Evolutionary conservation across 345 rosid species (phyloP), one percentile per base, ranked within the genome.

Genomic region (Dovyalis caffra): DNA sequence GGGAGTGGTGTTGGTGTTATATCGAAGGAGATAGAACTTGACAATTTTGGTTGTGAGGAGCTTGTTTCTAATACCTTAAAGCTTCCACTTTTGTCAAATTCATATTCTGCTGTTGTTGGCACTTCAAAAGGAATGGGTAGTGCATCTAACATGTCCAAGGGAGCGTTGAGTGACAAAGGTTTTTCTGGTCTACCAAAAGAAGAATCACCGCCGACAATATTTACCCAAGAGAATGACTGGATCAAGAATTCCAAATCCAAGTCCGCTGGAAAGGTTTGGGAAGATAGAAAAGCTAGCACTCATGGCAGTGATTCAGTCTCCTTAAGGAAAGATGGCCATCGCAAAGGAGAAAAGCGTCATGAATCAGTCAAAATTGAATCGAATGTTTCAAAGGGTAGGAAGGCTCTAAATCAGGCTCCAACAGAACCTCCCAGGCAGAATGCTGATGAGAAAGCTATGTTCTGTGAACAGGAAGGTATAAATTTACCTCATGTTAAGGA

Each of bases 51-150:
- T 60, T 89, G 89, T 9, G 92, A 95, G 83, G 93, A 91, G 74
- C 89, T 90, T 78, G 88, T 93, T 78, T 83, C 89, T 12, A 79
- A 83, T 75, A 85, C 92, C 61, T 45, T 88, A 82, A 89, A 82
- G 87, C 92, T 89, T 79, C 97, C 98, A 58, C 81, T 88, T 49
- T 75, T 88, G 73, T 90, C 89, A 75, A 82, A 83, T 87, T 72
- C 88, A 37, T 79, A 82, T 72, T 82, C 85, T 56, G 64, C 74
- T 31, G 43, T 57, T 73, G 77, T 29, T 64, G 88, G 85, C 66
- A 71, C 57, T 49, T 72, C 79, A 71, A 85, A 79, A 79, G 68
- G 81, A 75, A 66, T 33, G 16, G 64, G 68, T 77, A 82, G 78
- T 78, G 56, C 77, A 78, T 77, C 74, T 66, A 81, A 74, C 71